A percentile compares a stretch with the other conserved stretches of the same genome.
phyloP scores from a whole-genome alignment of 2,329 filamentous ascomycete genomes.

The Didymella lethalis region DNA sequence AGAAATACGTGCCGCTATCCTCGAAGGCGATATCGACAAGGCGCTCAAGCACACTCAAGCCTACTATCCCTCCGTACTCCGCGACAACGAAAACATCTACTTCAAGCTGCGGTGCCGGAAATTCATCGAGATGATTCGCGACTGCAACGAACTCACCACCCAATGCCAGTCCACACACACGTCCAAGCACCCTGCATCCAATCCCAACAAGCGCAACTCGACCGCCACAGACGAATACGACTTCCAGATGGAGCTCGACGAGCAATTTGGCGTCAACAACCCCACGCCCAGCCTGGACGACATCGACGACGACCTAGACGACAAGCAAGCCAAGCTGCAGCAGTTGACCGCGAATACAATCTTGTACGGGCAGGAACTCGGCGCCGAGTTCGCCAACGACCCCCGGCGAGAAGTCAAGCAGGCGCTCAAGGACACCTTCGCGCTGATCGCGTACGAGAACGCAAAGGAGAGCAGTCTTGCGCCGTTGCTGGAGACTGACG shows the following conservation, averaged over 20 bases:
- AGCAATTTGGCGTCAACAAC: slow-evolving; percentile 55
- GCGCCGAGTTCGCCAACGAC: slow-evolving; percentile 78
- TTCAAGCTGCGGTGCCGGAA: slow-evolving; percentile 89
- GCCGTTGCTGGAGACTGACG: slow-evolving; percentile 77
- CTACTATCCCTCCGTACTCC: slow-evolving; percentile 82
- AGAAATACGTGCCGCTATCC: slow-evolving; percentile 86
- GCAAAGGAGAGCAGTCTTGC: slow-evolving; percentile 79
- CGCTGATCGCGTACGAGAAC: slow-evolving; percentile 85
- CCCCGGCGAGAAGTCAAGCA: slow-evolving; percentile 73
- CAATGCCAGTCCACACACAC: slow-evolving; percentile 34
- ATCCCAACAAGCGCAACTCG: slow-evolving; percentile 46
- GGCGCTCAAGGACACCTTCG: slow-evolving; percentile 83
- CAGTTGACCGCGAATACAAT: slow-evolving; percentile 74
- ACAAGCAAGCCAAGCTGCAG: slow-evolving; percentile 40
- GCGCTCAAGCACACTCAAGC: slow-evolving; percentile 82
- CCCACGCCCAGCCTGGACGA: slow-evolving; percentile 40
- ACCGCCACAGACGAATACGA: slow-evolving; percentile 59
- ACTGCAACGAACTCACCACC: slow-evolving; percentile 54
- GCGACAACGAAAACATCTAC: slow-evolving; percentile 81
- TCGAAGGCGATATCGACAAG: slow-evolving; percentile 90
- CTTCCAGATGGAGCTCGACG: slow-evolving; percentile 66
- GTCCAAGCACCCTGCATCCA: slow-evolving; percentile 42
- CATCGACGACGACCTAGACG: slow-evolving; percentile 44
- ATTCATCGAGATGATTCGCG: slow-evolving; percentile 84
- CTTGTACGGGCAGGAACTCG: slow-evolving; percentile 79